Evolutionary conservation across 176 grass and related monocot species (phyloP).

Genomic region (Secale cereale): DNA sequence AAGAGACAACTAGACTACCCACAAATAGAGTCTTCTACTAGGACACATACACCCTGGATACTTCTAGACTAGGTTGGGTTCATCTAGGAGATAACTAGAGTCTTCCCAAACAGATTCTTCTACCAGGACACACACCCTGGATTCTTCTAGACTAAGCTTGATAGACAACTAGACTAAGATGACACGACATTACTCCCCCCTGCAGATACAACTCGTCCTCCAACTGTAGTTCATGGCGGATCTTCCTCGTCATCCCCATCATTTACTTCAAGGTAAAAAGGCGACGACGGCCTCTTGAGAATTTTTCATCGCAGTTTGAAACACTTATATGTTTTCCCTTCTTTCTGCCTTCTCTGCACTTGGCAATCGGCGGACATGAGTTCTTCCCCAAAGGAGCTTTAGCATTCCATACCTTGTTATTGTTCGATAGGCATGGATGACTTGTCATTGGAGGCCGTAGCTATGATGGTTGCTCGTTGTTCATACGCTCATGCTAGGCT

Average conservation of each 20-base stretch:
- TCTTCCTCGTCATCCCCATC: background rate
- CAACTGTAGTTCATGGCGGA: no score
- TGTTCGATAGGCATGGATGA: background rate
- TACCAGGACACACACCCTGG: no score
- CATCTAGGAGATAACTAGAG: background rate
- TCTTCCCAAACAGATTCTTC: no score
- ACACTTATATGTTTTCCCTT: background rate
- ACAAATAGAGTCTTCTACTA: no score
- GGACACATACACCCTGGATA: no score
- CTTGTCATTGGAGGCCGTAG: background rate
- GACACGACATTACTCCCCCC: no score
- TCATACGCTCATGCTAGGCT: background rate
- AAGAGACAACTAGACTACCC: no score
- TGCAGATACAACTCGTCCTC: no score
- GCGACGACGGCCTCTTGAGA: background rate
- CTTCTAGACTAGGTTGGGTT: no score
- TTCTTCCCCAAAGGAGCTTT: background rate
- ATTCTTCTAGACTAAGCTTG: no score
- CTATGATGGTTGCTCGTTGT: background rate
- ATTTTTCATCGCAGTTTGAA: background rate
- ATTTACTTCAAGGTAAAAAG: background rate
- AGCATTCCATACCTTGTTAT: background rate
- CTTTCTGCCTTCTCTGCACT: background rate
- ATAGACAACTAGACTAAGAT: no score
- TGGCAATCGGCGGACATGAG: background rate